Evolutionary conservation across 2,329 filamentous ascomycete genomes (phyloP), one percentile per base, ranked within the genome.

Genomic region (Neopestalotiopsis sp.): DNA sequence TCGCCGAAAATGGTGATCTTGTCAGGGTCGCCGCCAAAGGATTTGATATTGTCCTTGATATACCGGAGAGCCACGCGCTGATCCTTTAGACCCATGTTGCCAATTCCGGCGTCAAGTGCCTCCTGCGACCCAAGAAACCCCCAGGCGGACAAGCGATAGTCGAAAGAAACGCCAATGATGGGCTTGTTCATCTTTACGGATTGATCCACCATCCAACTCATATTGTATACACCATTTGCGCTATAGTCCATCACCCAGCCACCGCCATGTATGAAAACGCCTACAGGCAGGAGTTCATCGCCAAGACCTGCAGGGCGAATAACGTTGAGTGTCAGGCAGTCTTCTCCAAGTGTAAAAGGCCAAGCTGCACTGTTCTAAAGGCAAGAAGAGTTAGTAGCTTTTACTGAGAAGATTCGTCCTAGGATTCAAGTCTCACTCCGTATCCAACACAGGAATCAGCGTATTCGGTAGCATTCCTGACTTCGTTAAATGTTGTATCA

Each of bases 171-270:
- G 2, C 79, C 84, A 40, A 88, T 82, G 61, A 88, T 83, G 0
- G 84, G 85, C 70, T 83, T 84, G 58, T 81, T 81, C 57, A 84
- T 83, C 49, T 79, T 73, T 3, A 83, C 80, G 0, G 84, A 83
- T 59, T 85, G 83, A 4, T 66, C 58, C 0, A 69, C 68, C 1
- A 69, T 62, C 13, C 40, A 67, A 3, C 64, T 63, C 5, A 90
- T 81, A 74, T 91, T 91, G 75, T 91, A 92, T 38, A 88, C 82
- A 5, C 85, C 80, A 69, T 90, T 87, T 70, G 79, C 72, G 71
- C 76, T 73, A 3, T 75, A 81, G 70, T 84, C 80, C 66, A 83
- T 83, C 71, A 75, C 78, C 14, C 71, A 74, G 2, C 83, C 87
- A 32, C 87, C 87, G 7, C 87, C 87, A 68, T 82, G 6, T 2